Conservation (phyloP, 768 basidiomycete species). For the Candolleomyces efflorescens region DNA sequence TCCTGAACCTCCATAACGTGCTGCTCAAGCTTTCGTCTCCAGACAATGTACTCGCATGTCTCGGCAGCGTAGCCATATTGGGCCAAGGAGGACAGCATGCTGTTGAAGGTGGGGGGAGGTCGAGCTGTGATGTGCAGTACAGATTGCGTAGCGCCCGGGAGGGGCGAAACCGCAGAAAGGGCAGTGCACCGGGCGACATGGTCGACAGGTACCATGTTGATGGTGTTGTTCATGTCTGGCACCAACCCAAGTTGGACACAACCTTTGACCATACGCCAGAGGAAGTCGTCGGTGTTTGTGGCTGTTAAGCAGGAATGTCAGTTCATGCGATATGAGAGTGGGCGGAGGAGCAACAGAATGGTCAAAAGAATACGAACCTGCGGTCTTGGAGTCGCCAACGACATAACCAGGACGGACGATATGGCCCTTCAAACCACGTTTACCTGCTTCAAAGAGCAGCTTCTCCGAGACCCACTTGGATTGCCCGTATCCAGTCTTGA, state of each 20-base stretch:
- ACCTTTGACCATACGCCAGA: conserved; percentile 98
- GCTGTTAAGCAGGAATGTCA: conserved; percentile 40
- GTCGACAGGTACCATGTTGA: conserved; percentile 98
- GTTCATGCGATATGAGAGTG: too few relatives aligned
- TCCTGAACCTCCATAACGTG: conserved; percentile 94
- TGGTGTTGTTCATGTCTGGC: conserved; percentile 96
- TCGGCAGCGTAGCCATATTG: conserved; percentile 78
- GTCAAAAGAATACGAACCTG: conserved; percentile 49
- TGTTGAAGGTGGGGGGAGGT: conserved; percentile 88
- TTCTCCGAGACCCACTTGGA: conserved; percentile 99
- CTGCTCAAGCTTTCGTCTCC: conserved; percentile 89
- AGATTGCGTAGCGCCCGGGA: conserved; percentile 35
- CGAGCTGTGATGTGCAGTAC: conserved; percentile 85
- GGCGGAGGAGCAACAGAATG: too few relatives aligned
- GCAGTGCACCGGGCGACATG: conserved; percentile 85
- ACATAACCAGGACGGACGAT: conserved; percentile 95
- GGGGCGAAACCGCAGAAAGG: conserved; percentile 63
- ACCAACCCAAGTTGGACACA: conserved; percentile 95
- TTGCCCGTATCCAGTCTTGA: conserved; percentile 95
- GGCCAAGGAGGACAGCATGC: conserved; percentile 66
- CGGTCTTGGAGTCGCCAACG: conserved; percentile 85
- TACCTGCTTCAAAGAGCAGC: conserved; percentile 86
- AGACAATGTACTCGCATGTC: conserved; percentile 84
- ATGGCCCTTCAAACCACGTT: conserved; percentile 76
- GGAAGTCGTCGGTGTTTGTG: conserved; percentile 98